phyloP scores from a whole-genome alignment of 805 yeast species.

The Kuraishia cidri region DNA sequence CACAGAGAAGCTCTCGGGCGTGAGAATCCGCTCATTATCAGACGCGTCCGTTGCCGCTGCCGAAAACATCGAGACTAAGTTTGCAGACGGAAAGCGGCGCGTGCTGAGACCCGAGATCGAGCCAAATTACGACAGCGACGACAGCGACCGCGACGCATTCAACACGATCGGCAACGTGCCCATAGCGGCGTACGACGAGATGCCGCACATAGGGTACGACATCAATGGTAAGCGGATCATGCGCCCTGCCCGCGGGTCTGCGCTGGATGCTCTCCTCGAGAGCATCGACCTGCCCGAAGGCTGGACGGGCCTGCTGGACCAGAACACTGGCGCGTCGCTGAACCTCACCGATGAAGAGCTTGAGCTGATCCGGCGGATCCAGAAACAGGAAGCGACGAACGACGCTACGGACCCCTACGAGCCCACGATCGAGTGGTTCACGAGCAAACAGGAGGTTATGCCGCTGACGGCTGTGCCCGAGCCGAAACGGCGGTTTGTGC shows the following conservation, averaged over 20 bases:
- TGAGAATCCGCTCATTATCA: constrained; percentile 41
- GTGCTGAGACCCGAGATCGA: constrained; percentile 81
- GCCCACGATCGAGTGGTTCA: constrained; percentile 94
- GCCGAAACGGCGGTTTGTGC: constrained; percentile 94
- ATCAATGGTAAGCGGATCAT: constrained; percentile 96
- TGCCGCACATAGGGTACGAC: constrained; percentile 96
- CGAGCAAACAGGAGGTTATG: constrained; percentile 75
- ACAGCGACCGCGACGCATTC: constrained; percentile 67
- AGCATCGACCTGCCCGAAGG: constrained; percentile 94
- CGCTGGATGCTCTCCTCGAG: constrained; percentile 83
- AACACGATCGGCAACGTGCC: constrained; percentile 96
- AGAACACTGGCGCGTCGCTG: constrained; percentile 76
- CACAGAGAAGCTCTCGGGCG: constrained; percentile 45
- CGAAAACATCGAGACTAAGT: constrained; percentile 33
- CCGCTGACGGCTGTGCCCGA: constrained; percentile 93
- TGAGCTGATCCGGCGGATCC: constrained; percentile 80
- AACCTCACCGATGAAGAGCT: constrained; percentile 82
- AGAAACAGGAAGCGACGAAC: constrained; percentile 76
- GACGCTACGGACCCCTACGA: constrained; percentile 81
- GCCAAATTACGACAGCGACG: constrained; percentile 93
- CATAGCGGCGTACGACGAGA: constrained; percentile 86
- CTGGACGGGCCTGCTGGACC: constrained; percentile 95
- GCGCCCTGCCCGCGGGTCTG: constrained; percentile 98
- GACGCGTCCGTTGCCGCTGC: constrained; percentile 16
- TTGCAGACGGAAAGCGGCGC: constrained; percentile 76